Evolutionary conservation across 805 yeast species (phyloP).

Genomic region (Trichomonascus vanleenenianus): DNA sequence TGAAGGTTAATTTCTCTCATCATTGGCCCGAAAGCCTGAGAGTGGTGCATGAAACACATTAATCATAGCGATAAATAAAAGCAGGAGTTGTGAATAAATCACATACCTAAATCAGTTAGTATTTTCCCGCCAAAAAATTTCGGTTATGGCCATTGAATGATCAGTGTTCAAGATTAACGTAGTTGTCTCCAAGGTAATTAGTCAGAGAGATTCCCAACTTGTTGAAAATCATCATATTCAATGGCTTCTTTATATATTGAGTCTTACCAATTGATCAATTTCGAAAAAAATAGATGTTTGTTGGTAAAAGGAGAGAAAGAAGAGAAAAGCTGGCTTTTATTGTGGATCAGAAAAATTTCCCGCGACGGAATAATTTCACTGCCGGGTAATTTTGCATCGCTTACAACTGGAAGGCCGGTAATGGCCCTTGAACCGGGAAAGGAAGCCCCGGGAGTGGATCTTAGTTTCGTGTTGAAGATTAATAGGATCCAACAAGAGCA

Average conservation of each 20-base stretch:
- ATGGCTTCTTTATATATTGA: too few species aligned
- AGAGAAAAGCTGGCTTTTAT: not conserved
- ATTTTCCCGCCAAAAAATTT: too few species aligned
- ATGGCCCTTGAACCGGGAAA: too few species aligned
- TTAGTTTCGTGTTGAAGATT: too few species aligned
- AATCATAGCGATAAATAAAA: not conserved
- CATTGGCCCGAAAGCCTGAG: conserved; percentile 15
- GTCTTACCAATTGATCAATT: too few species aligned
- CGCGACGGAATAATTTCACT: too few species aligned
- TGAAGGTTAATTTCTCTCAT: conserved; percentile 26
- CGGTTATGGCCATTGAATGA: conserved; percentile 1
- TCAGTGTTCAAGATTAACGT: conserved; percentile 19
- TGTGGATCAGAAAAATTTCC: too few species aligned
- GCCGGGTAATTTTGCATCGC: not conserved
- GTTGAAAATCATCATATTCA: conserved; percentile 16
- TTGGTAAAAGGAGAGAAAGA: not conserved
- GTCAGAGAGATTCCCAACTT: conserved; percentile 33
- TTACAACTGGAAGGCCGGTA: not conserved
- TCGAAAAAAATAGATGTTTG: too few species aligned
- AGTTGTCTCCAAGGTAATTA: conserved; percentile 22
- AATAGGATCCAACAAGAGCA: too few species aligned
- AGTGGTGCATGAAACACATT: conserved; percentile 24
- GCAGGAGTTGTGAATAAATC: not conserved
- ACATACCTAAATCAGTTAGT: too few species aligned
- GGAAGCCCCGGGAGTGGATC: too few species aligned